phyloP scores from a whole-genome alignment of 352 stramenopile species.

The Pseudoperonospora humuli region DNA sequence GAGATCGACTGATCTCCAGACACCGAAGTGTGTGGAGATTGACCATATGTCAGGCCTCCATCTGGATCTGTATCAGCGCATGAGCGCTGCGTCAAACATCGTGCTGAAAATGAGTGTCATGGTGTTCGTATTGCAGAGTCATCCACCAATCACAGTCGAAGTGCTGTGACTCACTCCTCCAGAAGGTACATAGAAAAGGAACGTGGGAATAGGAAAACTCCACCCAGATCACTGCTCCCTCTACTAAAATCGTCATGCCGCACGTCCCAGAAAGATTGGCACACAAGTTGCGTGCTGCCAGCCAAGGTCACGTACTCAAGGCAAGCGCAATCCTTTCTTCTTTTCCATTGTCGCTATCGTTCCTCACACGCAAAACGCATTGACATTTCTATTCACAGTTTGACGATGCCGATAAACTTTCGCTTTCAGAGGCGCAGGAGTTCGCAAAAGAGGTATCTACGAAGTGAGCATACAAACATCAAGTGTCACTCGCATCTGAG shows the following conservation, averaged over 20 bases:
- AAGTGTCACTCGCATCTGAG: neutral
- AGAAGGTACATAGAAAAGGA: no score
- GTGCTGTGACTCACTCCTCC: no score
- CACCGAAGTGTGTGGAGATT: no score
- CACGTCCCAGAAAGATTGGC: slow-evolving; percentile 23
- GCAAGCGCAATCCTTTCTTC: slow-evolving; percentile 6
- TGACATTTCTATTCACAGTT: slow-evolving; percentile 32
- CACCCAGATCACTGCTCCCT: no score
- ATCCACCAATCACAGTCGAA: no score
- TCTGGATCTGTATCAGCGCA: no score
- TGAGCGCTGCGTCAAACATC: no score
- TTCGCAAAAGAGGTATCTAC: slow-evolving; percentile 37
- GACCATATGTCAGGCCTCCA: no score
- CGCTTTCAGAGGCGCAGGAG: slow-evolving; percentile 27
- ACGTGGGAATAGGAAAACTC: no score
- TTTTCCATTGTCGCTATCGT: neutral
- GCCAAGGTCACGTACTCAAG: slow-evolving; percentile 72
- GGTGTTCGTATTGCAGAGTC: no score
- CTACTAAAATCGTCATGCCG: slow-evolving; percentile 17
- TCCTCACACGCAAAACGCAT: neutral
- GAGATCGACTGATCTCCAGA: no score
- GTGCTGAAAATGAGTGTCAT: no score
- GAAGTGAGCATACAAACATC: neutral
- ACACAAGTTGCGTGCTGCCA: slow-evolving; percentile 26
- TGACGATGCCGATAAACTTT: slow-evolving; percentile 48